A percentile compares a stretch with the other conserved stretches of the same genome.
phyloP scores from a whole-genome alignment of 1,139 yeast species.

The Candida pseudoviswanathii region DNA sequence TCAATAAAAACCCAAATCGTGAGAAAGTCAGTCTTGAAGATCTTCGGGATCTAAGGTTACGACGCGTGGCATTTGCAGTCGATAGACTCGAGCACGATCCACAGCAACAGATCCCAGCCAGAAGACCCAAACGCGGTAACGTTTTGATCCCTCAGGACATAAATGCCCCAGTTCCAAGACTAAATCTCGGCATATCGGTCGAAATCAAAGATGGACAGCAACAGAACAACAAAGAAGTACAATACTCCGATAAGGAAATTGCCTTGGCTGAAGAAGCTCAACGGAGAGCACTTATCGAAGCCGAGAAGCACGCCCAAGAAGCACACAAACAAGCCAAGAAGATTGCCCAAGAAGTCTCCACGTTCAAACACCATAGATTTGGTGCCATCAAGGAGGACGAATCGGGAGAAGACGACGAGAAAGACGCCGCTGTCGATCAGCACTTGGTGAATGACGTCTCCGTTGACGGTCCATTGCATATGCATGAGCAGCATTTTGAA shows the following conservation, averaged over 20 bases:
- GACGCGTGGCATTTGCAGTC: constrained; percentile 75
- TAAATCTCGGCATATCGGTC: constrained; percentile 62
- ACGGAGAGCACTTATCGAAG: constrained; percentile 54
- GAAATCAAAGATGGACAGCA: constrained; percentile 12
- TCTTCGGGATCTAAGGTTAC: constrained; percentile 40
- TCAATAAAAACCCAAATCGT: constrained; percentile 51
- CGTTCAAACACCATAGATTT: constrained; percentile 26
- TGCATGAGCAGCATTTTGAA: constrained; percentile 64
- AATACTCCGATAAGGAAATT: constrained; percentile 53
- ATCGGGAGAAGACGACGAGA: constrained; percentile 18
- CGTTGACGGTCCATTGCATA: constrained; percentile 62
- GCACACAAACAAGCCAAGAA: constrained; percentile 72
- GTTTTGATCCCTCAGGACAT: constrained; percentile 76
- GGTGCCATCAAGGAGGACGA: constrained; percentile 13
- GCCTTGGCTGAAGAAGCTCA: constrained; percentile 60
- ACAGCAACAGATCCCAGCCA: constrained; percentile 92
- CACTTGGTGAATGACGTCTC: constrained; percentile 29
- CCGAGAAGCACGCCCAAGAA: constrained; percentile 72
- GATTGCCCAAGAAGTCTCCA: constrained; percentile 63
- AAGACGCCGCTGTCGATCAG: constrained; percentile 22
- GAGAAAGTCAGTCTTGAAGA: constrained; percentile 40
- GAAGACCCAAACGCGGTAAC: constrained; percentile 80
- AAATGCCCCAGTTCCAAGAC: constrained; percentile 60
- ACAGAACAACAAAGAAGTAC: constrained; percentile 7
- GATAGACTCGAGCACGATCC: constrained; percentile 76